Evolutionary conservation across 371 early-diverging fungal genomes (phyloP).

Genomic region (Apophysomyces ossiformis): DNA sequence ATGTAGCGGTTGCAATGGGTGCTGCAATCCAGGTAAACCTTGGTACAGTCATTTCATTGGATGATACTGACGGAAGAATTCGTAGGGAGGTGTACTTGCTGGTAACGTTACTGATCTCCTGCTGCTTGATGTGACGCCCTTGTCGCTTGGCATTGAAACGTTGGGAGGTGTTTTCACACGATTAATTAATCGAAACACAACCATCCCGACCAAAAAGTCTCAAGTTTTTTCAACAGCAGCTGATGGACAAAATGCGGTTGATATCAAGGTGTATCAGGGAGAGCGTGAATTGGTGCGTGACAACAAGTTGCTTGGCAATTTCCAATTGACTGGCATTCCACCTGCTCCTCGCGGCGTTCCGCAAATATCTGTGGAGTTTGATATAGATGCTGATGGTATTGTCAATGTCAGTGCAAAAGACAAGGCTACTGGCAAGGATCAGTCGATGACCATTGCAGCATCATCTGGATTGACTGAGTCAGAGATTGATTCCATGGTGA

Average conservation of each 20-base stretch:
- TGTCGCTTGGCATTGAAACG: slow-evolving; percentile 96
- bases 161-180: slow-evolving; percentile 94
- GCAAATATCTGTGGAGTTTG: slow-evolving; percentile 88
- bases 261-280: slow-evolving; percentile 97
- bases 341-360: slow-evolving; percentile 89
- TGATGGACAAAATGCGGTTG: slow-evolving; percentile 96
- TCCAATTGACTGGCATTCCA: slow-evolving; percentile 84
- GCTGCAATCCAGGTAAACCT: slow-evolving; percentile 84
- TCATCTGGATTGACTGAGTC: slow-evolving; percentile 88
- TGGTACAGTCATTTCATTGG: background rate
- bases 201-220: slow-evolving; percentile 97
- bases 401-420: slow-evolving; percentile 96
- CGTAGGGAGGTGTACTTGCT: slow-evolving; percentile 85
- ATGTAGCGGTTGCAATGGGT: slow-evolving; percentile 91
- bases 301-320: slow-evolving; percentile 95
- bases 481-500: slow-evolving; percentile 92
- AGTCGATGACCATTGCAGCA: slow-evolving; percentile 90
- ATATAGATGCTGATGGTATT: slow-evolving; percentile 97
- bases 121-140: slow-evolving; percentile 95
- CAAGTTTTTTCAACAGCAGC: slow-evolving; percentile 98
- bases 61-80: background rate
- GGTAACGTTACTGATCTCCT: slow-evolving; percentile 90
- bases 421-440: slow-evolving; percentile 87
- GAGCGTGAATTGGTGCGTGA: slow-evolving; percentile 93
- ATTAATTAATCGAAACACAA: slow-evolving; percentile 95